These are phyloP conservation scores for Dictyostelium intermedium DNA, from an alignment of 78 protist species.

Conservation along the genomic window DNA sequence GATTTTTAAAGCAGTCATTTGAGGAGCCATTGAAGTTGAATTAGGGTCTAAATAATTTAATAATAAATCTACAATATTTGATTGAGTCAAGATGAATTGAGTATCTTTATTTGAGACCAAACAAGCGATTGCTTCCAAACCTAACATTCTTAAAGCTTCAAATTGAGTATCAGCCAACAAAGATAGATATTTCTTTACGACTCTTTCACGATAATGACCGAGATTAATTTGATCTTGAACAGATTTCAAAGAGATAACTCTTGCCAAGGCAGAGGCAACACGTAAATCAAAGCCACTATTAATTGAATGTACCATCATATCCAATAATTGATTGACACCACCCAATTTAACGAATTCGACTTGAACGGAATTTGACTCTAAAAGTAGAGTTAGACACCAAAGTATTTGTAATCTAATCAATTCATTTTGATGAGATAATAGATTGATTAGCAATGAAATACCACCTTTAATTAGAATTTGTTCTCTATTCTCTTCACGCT, in stretches of 20 bases:
- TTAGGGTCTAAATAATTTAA: conserved; percentile 10
- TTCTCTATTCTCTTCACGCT: not conserved
- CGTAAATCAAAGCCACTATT: conserved; percentile 66
- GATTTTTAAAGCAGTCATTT: conserved; percentile 71
- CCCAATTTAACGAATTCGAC: conserved; percentile 52
- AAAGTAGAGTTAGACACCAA: conserved; percentile 41
- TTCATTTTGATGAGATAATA: conserved; percentile 16
- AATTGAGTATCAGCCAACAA: conserved; percentile 21
- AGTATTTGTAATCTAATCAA: conserved; percentile 33
- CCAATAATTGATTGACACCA: conserved; percentile 40
- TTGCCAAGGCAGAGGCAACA: conserved; percentile 31
- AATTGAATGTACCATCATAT: conserved; percentile 60
- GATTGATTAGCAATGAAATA: conserved; percentile 9
- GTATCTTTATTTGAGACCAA: conserved; percentile 30
- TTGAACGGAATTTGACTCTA: conserved; percentile 24
- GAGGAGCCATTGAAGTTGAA: conserved; percentile 26
- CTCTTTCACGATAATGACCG: conserved; percentile 42
- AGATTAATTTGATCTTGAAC: conserved; percentile 47
- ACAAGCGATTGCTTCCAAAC: conserved; percentile 59
- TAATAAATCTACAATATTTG: conserved; percentile 4
- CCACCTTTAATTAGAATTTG: conserved; percentile 39
- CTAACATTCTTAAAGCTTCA: conserved; percentile 60
- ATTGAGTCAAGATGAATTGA: not conserved
- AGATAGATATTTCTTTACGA: conserved; percentile 20
- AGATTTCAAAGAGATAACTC: conserved; percentile 5